phyloP scores from a whole-genome alignment of 192 early-diverging fungal genomes.

The Backusella circina region DNA sequence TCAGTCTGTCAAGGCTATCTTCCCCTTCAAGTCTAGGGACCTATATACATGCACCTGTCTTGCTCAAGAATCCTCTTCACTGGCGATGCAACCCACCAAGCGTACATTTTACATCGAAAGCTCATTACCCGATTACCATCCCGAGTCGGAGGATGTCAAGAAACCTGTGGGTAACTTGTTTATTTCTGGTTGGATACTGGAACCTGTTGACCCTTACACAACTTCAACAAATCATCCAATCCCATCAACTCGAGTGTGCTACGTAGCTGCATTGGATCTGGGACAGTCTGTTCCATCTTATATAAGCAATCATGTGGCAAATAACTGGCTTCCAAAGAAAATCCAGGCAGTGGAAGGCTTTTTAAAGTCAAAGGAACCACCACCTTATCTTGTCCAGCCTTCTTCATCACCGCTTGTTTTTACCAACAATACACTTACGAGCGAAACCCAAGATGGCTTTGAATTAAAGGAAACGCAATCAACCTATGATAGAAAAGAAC shows the following conservation, averaged over 20 bases:
- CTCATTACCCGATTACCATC: conserved; percentile 19
- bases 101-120: conserved; percentile 26
- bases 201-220: conserved; percentile 48
- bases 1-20: conserved; percentile 41
- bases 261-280: conserved; percentile 42
- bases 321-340: conserved; percentile 35
- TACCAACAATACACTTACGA: conserved; percentile 13
- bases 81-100: conserved; percentile 5
- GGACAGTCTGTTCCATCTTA: conserved; percentile 43
- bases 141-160: background rate
- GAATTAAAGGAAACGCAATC: background rate
- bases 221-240: conserved; percentile 49
- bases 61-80: conserved; percentile 12
- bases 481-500: background rate
- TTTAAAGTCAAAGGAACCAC: conserved; percentile 42
- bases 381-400: conserved; percentile 28
- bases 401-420: conserved; percentile 28
- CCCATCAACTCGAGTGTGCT: conserved; percentile 47
- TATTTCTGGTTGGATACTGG: conserved; percentile 49
- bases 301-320: conserved; percentile 42
- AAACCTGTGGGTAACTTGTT: conserved; percentile 35
- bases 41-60: conserved; percentile 36
- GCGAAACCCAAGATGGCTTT: background rate
- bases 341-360: conserved; percentile 41
- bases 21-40: conserved; percentile 49